Conservation (phyloP, 1,139 yeast species). For the Geotrichum aggregatum region DNA sequence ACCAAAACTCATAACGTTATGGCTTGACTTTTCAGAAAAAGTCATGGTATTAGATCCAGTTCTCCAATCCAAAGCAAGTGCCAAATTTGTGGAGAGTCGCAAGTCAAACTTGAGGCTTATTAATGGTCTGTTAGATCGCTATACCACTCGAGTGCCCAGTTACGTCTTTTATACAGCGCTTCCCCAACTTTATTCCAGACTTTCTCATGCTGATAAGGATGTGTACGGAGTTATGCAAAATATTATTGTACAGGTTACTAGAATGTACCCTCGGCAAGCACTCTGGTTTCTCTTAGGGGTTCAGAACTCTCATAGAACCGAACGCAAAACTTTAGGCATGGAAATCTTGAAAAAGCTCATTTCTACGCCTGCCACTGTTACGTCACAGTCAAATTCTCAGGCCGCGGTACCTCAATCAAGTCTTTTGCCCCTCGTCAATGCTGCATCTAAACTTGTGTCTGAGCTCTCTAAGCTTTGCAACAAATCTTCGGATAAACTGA, state of each 20-base stretch:
- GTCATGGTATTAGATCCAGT: constrained; percentile 24
- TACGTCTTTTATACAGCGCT: constrained; percentile 81
- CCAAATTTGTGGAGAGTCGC: constrained; percentile 25
- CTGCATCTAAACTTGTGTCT: constrained; percentile 35
- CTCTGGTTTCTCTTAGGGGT: constrained; percentile 83
- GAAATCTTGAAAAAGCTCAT: constrained; percentile 37
- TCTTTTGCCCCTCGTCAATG: constrained; percentile 23
- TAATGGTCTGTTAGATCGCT: constrained; percentile 41
- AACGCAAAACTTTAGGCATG: constrained; percentile 54
- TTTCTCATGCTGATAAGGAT: constrained; percentile 57
- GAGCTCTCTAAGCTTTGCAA: constrained; percentile 37
- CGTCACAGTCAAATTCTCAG: constrained; percentile 10
- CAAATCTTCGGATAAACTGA: constrained; percentile 29
- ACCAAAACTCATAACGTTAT: constrained; percentile 82
- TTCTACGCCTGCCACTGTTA: constrained; percentile 15
- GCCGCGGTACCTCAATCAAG: constrained; percentile 8
- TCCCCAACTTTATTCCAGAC: constrained; percentile 79
- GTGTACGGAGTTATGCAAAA: constrained; percentile 55
- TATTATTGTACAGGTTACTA: constrained; percentile 55
- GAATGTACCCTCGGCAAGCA: constrained; percentile 73
- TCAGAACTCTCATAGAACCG: constrained; percentile 58
- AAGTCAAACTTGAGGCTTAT: constrained; percentile 26
- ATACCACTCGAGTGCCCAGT: constrained; percentile 47
- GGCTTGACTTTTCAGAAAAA: constrained; percentile 78
- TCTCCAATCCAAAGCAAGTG: constrained; percentile 11